Conservation (phyloP, 2,329 filamentous ascomycete species). For the Chaetomiaceae sp. region DNA sequence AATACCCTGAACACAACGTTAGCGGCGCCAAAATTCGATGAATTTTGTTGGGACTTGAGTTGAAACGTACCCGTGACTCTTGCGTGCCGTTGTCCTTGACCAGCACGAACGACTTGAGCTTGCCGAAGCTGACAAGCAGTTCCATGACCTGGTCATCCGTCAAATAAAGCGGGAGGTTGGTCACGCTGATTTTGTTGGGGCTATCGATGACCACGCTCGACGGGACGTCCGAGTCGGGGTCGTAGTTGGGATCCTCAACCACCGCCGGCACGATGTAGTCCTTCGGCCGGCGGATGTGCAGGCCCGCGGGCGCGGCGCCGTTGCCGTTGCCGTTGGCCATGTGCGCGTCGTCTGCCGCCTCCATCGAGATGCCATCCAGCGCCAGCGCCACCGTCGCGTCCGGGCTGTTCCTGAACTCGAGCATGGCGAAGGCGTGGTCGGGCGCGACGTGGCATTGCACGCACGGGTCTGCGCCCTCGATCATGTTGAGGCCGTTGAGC, state of each 20-base stretch:
- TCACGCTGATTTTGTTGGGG: slow-evolving; percentile 89
- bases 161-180: slow-evolving; percentile 82
- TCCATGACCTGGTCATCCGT: slow-evolving; percentile 89
- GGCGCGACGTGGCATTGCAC: slow-evolving; percentile 74
- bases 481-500: slow-evolving; percentile 91
- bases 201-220: slow-evolving; percentile 82
- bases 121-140: slow-evolving; percentile 82
- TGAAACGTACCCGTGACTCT: slow-evolving; percentile 68
- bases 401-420: slow-evolving; percentile 82
- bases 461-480: slow-evolving; percentile 78
- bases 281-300: slow-evolving; percentile 81
- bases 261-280: slow-evolving; percentile 91
- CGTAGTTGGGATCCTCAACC: slow-evolving; percentile 64
- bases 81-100: slow-evolving; percentile 82
- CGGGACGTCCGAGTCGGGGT: slow-evolving; percentile 60
- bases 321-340: slow-evolving; percentile 51
- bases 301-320: slow-evolving; percentile 47
- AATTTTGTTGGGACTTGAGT: background rate
- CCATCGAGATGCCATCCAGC: slow-evolving; percentile 84
- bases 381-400: slow-evolving; percentile 91
- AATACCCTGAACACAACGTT: slow-evolving; percentile 62
- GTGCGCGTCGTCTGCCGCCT: slow-evolving; percentile 59
- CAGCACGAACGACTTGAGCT: slow-evolving; percentile 84
- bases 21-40: slow-evolving; percentile 18
- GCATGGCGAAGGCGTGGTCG: slow-evolving; percentile 72